A percentile compares a stretch with the other conserved stretches of the same genome.
These are phyloP conservation scores for Eimeria praecox DNA, from an alignment of 169 alveolate genomes.

Conservation along the genomic window DNA sequence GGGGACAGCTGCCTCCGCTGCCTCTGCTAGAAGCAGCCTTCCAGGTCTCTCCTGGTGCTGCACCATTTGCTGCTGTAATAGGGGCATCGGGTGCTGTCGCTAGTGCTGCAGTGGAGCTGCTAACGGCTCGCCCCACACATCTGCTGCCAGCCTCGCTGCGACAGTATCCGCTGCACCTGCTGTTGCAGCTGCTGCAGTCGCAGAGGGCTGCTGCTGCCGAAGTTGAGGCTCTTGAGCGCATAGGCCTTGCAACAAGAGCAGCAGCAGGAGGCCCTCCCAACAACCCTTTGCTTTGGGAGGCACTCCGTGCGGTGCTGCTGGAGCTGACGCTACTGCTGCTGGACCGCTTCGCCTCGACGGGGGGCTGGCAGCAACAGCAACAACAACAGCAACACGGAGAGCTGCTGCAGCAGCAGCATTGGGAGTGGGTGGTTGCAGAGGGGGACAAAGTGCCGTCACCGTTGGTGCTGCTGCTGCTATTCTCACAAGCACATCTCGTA, in stretches of 20 bases:
- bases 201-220: constrained; percentile 77
- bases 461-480: constrained; percentile 50
- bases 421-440: constrained; percentile 53
- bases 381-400: constrained; percentile 16
- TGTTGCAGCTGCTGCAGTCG: constrained; percentile 78
- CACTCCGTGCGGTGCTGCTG: constrained; percentile 58
- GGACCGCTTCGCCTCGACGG: constrained; percentile 69
- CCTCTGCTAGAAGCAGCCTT: constrained; percentile 28
- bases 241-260: constrained; percentile 74
- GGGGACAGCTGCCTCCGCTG: constrained; percentile 3
- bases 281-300: constrained; percentile 75
- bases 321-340: constrained; percentile 76
- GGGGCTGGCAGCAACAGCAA: constrained; percentile 58
- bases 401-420: constrained; percentile 1
- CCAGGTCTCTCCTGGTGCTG: constrained; percentile 36
- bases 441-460: constrained; percentile 64
- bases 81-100: constrained; percentile 51
- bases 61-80: constrained; percentile 15
- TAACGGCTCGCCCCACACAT: constrained; percentile 36
- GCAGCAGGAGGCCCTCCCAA: constrained; percentile 73
- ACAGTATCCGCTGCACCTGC: constrained; percentile 73
- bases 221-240: constrained; percentile 63
- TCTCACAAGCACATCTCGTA: constrained; percentile 55
- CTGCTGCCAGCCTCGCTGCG: constrained; percentile 73
- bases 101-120: constrained; percentile 53